Evolutionary conservation across 192 early-diverging fungal genomes (phyloP).

Genomic region (Umbelopsis sp.): DNA sequence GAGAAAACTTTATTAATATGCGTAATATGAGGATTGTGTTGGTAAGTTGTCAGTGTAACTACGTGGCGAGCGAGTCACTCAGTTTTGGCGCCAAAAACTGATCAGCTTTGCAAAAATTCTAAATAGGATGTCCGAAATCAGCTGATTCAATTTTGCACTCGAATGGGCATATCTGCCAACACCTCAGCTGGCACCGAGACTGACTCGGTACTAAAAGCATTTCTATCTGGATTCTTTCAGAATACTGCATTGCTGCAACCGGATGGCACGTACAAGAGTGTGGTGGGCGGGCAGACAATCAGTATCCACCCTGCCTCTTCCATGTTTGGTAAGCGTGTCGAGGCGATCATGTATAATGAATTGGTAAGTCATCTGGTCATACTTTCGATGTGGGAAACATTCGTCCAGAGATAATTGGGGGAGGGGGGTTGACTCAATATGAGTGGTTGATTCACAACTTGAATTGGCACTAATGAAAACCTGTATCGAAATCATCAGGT

Average conservation of each 20-base stretch:
- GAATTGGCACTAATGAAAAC: background rate
- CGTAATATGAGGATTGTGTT: conserved; percentile 84
- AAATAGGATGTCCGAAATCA: conserved; percentile 84
- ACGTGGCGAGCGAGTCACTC: background rate
- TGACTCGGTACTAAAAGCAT: conserved; percentile 80
- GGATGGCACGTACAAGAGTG: conserved; percentile 82
- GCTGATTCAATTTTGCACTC: conserved; percentile 75
- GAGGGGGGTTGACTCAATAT: too few relatives aligned
- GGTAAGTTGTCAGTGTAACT: conserved; percentile 37
- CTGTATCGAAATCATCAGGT: conserved; percentile 43
- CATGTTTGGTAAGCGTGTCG: conserved; percentile 77
- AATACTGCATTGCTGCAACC: conserved; percentile 88
- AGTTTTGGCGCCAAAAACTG: background rate
- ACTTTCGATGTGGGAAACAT: conserved; percentile 18
- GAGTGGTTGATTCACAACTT: too few relatives aligned
- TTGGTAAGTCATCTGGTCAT: conserved; percentile 53
- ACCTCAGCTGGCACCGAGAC: conserved; percentile 72
- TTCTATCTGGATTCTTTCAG: conserved; percentile 87
- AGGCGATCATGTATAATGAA: conserved; percentile 89
- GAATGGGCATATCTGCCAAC: conserved; percentile 65
- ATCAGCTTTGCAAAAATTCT: background rate
- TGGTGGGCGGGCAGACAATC: conserved; percentile 70
- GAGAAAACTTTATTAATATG: conserved; percentile 88
- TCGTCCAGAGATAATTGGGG: too few relatives aligned
- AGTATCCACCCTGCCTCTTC: conserved; percentile 89